Conservation (phyloP, 441 rosid species). For the Gossypium trilobum region DNA sequence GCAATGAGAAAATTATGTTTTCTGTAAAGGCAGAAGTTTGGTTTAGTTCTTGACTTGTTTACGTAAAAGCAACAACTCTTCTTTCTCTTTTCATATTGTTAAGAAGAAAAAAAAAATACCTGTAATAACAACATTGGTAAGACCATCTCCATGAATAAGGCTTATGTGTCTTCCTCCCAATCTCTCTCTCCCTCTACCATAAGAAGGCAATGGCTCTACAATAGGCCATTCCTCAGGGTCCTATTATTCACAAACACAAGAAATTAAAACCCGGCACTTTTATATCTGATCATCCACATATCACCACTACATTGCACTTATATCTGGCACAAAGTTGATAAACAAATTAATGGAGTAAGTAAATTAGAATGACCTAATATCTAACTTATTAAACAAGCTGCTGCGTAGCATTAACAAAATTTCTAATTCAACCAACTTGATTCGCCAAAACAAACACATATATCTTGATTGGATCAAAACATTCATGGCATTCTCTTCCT, state of each 20-base stretch:
- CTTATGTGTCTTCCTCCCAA: slow-evolving; percentile 86
- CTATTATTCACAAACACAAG: slow-evolving; percentile 28
- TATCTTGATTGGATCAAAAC: background rate
- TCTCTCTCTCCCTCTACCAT: slow-evolving; percentile 97
- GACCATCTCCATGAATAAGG: slow-evolving; percentile 84
- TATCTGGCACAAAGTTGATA: background rate
- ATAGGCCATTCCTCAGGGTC: slow-evolving; percentile 78
- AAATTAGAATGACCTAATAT: background rate
- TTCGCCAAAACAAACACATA: background rate
- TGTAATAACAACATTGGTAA: slow-evolving; percentile 63
- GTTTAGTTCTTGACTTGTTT: background rate
- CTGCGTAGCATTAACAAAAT: background rate
- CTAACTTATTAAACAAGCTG: background rate
- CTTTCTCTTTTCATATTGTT: background rate
- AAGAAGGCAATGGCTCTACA: slow-evolving; percentile 82
- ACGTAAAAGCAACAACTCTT: background rate
- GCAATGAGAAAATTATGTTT: background rate
- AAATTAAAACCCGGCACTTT: slow-evolving; percentile 1
- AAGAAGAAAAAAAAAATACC: slow-evolving; percentile 24
- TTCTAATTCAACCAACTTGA: slow-evolving; percentile 3
- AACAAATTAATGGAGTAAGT: background rate
- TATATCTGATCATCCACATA: background rate
- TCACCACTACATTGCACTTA: slow-evolving; percentile 1
- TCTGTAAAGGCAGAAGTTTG: background rate
- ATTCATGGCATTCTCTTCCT: background rate